Evolutionary conservation across 1,139 yeast species (phyloP), one percentile per base, ranked within the genome.

Genomic region (Wickerhamiella pararugosa): DNA sequence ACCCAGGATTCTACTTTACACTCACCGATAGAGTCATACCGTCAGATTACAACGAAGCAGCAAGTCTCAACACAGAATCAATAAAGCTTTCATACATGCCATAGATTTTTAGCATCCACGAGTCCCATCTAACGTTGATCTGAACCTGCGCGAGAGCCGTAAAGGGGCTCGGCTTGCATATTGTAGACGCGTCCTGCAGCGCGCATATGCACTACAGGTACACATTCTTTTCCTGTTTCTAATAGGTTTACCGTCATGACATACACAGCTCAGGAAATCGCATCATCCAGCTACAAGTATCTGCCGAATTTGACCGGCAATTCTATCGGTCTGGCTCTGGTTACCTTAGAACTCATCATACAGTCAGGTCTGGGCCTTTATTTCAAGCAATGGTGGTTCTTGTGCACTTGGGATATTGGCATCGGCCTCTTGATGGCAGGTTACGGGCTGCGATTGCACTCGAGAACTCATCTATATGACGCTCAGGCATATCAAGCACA

Each of bases 321-420:
- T 51, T 45, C 66, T 15, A 73, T 74, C 0, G 68, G 74, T 49
- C 53, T 71, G 2, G 65, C 67, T 5, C 59, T 75, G 1, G 73
- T 71, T 62, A 67, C 68, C 7, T 31, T 74, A 0, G 57, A 70
- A 29, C 56, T 72, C 38, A 47, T 56, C 0, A 43, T 51, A 32
- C 78, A 76, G 41, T 46, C 64, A 1, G 51, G 43, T 1, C 49
- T 68, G 1, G 75, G 72, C 6, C 28, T 67, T 2, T 63, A 54
- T 47, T 76, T 69, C 45, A 66, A 70, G 41, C 84, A 80, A 55
- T 78, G 78, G 71, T 84, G 94, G 93, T 77, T 75, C 57, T 71
- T 77, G 37, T 59, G 67, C 4, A 67, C 82, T 2, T 78, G 79
- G 62, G 60, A 70, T 43, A 64, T 74, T 49, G 87, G 87, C 1